Evolutionary conservation across 228 moss, liverwort and hornwort species (phyloP).

Genomic region (Sphagnum magellanicum): DNA sequence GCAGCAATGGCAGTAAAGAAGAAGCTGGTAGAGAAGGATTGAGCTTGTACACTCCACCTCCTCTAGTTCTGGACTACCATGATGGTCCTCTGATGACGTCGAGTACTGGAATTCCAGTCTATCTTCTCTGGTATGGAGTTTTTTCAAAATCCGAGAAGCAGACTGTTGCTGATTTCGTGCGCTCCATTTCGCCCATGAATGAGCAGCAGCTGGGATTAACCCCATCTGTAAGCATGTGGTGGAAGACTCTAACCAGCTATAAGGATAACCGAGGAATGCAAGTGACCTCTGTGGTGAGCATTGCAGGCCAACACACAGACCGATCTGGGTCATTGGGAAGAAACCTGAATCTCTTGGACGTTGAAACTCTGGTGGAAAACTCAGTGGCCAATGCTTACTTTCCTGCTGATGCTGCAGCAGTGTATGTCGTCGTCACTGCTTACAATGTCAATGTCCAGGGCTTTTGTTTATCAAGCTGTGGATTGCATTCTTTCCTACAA

Average conservation of each 20-base stretch:
- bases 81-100: slow-evolving; percentile 43
- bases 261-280: slow-evolving; percentile 21
- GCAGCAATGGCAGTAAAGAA: too few species aligned
- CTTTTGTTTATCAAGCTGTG: slow-evolving; percentile 49
- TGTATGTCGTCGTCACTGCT: slow-evolving; percentile 39
- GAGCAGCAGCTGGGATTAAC: slow-evolving; percentile 9
- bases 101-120: slow-evolving; percentile 26
- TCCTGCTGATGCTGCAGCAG: slow-evolving; percentile 21
- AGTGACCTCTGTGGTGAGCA: slow-evolving; percentile 29
- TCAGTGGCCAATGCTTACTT: slow-evolving; percentile 9
- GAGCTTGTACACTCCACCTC: neutral
- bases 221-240: slow-evolving; percentile 41
- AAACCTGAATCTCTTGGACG: slow-evolving; percentile 20
- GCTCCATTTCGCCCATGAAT: slow-evolving; percentile 34
- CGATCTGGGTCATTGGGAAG: slow-evolving; percentile 21
- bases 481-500: slow-evolving; percentile 30
- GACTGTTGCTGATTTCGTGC: slow-evolving; percentile 31
- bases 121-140: slow-evolving; percentile 47
- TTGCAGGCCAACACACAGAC: slow-evolving; percentile 20
- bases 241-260: slow-evolving; percentile 35
- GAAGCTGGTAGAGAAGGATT: too few species aligned
- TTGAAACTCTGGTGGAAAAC: slow-evolving; percentile 31
- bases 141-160: slow-evolving; percentile 35
- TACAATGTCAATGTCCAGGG: slow-evolving; percentile 29
- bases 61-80: slow-evolving; percentile 23